Percentiles rank a stretch among this genome's conserved stretches.
Evolutionary conservation across 1,284 basidiomycete species (phyloP).

Genomic region (Retiboletus flavoniger): DNA sequence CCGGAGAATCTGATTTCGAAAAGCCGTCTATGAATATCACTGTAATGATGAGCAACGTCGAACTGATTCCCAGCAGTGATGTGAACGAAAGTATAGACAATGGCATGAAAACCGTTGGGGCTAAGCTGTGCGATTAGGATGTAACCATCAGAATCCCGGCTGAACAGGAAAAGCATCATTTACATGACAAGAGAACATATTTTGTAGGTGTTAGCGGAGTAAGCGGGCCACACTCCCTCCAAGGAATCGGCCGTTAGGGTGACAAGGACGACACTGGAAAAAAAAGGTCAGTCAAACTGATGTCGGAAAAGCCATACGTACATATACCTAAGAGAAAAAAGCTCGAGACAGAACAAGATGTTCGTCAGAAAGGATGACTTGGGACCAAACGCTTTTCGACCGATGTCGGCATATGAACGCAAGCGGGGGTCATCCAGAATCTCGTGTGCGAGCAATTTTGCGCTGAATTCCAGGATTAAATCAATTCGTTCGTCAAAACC

Average conservation of each 20-base stretch:
- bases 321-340: constrained; percentile 74
- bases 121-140: constrained; percentile 47
- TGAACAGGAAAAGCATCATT: constrained; percentile 24
- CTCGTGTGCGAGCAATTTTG: constrained; percentile 78
- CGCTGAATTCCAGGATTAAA: constrained; percentile 45
- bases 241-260: constrained; percentile 87
- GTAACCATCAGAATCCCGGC: constrained; percentile 1
- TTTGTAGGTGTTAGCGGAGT: constrained; percentile 75
- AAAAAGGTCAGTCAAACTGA: background rate
- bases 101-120: constrained; percentile 83
- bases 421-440: constrained; percentile 71
- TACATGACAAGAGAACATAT: constrained; percentile 71
- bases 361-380: constrained; percentile 68
- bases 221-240: constrained; percentile 64
- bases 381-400: constrained; percentile 81
- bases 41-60: constrained; percentile 72
- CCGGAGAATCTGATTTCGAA: constrained; percentile 75
- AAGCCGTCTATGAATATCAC: constrained; percentile 87
- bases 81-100: constrained; percentile 82
- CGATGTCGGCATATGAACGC: constrained; percentile 86
- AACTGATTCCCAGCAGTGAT: constrained; percentile 81
- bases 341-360: constrained; percentile 78
- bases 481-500: background rate
- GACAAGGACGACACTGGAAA: constrained; percentile 72
- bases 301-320: background rate